These are phyloP conservation scores for Prunus mongolica DNA, from an alignment of 306 rosid genomes.

Conservation along the genomic window DNA sequence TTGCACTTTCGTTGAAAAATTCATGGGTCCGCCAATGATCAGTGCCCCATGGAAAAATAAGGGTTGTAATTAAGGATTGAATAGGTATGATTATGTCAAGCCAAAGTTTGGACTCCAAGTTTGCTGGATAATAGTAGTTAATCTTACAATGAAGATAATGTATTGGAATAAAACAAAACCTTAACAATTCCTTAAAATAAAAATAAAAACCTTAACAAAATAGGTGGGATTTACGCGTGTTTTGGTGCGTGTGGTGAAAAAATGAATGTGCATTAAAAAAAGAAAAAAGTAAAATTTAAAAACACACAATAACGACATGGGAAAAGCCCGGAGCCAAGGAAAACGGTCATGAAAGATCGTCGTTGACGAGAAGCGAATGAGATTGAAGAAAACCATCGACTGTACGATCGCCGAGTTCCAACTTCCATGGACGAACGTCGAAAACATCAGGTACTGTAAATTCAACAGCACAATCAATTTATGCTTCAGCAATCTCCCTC, in stretches of 20 bases:
- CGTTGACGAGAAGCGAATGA: constrained; percentile 16
- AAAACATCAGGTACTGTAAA: constrained; percentile 55
- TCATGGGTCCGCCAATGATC: fast-evolving
- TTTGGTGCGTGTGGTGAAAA: neutral
- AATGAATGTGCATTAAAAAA: neutral
- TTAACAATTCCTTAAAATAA: too few relatives aligned
- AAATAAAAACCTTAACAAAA: too few relatives aligned
- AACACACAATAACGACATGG: neutral
- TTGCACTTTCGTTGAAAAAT: too few relatives aligned
- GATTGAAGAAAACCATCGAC: constrained; percentile 3
- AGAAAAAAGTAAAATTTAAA: neutral
- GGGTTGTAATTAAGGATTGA: too few relatives aligned
- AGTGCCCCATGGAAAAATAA: too few relatives aligned
- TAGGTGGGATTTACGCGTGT: neutral
- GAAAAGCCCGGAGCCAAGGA: neutral
- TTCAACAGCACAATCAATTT: neutral
- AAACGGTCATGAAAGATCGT: neutral
- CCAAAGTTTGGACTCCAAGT: too few relatives aligned
- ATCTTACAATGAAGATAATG: too few relatives aligned
- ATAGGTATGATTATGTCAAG: too few relatives aligned
- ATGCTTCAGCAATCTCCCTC: neutral
- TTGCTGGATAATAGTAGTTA: too few relatives aligned
- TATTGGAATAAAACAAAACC: too few relatives aligned
- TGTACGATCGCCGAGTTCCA: neutral
- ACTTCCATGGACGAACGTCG: constrained; percentile 59